Conservation (phyloP, 73 alveolate genomes). For the Paramecium bursaria region DNA sequence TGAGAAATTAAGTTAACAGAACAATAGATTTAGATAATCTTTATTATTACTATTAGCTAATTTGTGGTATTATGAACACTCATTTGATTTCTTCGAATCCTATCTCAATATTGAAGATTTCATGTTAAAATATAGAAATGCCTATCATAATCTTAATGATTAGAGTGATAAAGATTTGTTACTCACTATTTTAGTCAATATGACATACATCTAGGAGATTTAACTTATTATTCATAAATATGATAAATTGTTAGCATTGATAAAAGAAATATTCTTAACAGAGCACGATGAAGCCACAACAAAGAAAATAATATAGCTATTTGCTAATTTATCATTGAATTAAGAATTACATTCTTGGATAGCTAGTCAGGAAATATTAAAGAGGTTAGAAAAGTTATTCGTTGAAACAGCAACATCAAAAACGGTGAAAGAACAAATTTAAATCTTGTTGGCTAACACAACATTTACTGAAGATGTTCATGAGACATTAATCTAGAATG, state of each 20-base stretch:
- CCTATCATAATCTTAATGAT: slow-evolving; percentile 6
- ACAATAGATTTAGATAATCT: slow-evolving; percentile 63
- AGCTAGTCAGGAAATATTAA: slow-evolving; percentile 61
- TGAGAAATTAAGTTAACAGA: slow-evolving; percentile 40
- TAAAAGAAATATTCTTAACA: slow-evolving; percentile 60
- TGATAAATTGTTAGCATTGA: slow-evolving; percentile 50
- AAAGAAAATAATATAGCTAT: slow-evolving; percentile 27
- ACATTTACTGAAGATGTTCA: slow-evolving; percentile 71
- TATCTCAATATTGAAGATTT: slow-evolving; percentile 66
- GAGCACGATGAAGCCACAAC: slow-evolving; percentile 59
- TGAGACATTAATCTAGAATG: slow-evolving; percentile 62
- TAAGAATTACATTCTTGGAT: slow-evolving; percentile 62
- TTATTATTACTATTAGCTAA: slow-evolving; percentile 44
- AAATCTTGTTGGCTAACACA: slow-evolving; percentile 59
- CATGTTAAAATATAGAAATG: slow-evolving; percentile 57
- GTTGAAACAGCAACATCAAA: slow-evolving; percentile 42
- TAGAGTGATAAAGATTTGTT: slow-evolving; percentile 58
- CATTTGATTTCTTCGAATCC: slow-evolving; percentile 65
- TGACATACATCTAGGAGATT: slow-evolving; percentile 61
- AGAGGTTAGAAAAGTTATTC: slow-evolving; percentile 61
- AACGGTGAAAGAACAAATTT: slow-evolving; percentile 48
- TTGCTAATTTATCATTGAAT: slow-evolving; percentile 62
- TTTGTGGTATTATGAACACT: slow-evolving; percentile 62
- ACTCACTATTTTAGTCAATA: slow-evolving; percentile 53
- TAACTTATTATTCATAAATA: slow-evolving; percentile 59